These are phyloP conservation scores for Nitzschia sp. DNA, from an alignment of 108 stramenopile species.

Conservation along the genomic window DNA sequence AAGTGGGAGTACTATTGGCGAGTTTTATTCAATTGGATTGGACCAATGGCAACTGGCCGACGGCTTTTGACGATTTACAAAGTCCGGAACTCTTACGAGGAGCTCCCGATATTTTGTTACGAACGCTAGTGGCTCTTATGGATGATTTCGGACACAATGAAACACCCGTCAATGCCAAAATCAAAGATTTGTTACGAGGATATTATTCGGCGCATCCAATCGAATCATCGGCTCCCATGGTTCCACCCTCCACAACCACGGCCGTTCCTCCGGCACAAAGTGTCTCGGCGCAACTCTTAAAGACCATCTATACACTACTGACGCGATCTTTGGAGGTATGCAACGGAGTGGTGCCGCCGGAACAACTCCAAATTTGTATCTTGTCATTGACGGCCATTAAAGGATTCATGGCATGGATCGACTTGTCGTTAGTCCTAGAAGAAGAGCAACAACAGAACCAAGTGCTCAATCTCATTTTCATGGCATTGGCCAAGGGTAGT, in stretches of 20 bases:
- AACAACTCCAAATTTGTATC: conserved; percentile 25
- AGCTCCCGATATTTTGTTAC: conserved; percentile 31
- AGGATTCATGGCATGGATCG: conserved; percentile 62
- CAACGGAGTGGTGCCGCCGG: background rate
- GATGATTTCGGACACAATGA: conserved; percentile 39
- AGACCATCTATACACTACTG: conserved; percentile 25
- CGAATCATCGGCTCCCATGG: background rate
- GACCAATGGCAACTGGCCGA: conserved; percentile 28
- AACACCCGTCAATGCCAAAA: conserved; percentile 29
- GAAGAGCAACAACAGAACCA: background rate
- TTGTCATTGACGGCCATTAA: conserved; percentile 42
- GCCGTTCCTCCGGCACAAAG: conserved; percentile 33
- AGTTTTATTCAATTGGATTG: conserved; percentile 52
- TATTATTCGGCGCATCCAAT: too few species aligned
- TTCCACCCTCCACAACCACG: background rate
- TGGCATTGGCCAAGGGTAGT: conserved; percentile 26
- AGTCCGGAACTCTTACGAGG: conserved; percentile 19
- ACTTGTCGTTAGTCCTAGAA: conserved; percentile 42
- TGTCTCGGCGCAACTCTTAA: conserved; percentile 48
- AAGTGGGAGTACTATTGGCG: conserved; percentile 61
- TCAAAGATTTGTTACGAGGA: conserved; percentile 46
- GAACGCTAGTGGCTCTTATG: conserved; percentile 41
- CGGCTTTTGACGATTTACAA: conserved; percentile 53
- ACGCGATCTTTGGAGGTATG: conserved; percentile 13
- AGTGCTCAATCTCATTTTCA: conserved; percentile 26